Base-by-base conservation (phyloP, 2,329 filamentous ascomycete genomes). In the Fusarium odoratissimum region DNA sequence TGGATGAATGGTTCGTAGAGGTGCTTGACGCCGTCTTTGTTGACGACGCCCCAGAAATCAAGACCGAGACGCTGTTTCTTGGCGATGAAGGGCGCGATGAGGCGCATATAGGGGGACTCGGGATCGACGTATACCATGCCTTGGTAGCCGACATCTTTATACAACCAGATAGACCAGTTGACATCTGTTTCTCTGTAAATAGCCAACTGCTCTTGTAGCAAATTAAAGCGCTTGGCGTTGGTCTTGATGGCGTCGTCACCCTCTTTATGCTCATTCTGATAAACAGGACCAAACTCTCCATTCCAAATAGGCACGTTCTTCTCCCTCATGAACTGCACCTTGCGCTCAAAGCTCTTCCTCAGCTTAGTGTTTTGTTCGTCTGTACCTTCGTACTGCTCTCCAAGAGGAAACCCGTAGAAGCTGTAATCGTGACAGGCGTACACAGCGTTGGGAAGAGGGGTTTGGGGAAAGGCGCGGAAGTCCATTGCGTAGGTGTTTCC, bases 141-240 rank as follows among this genome's bases (percentile, higher is more conserved):
- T 76, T 89, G 87, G 48, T 86, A 83, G 0, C 87, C 86, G 42
- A 89, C 85, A 64, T 90, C 87, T 76, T 89, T 90, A 78, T 88
- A 89, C 1, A 88, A 78, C 87, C 88, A 90, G 74, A 91, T 91
- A 19, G 82, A 86, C 90, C 89, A 91, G 49, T 84, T 85, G 78
- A 77, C 85, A 1, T 66, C 62, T 5, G 61, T 72, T 35, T 79
- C 78, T 54, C 69, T 65, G 62, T 84, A 84, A 4, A 83, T 82
- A 3, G 71, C 60, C 5, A 84, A 72, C 51, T 87, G 85, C 42
- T 85, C 81, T 4, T 81, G 77, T 0, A 87, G 74, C 0, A 86
- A 74, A 1, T 80, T 80, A 54, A 83, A 85, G 2, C 86, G 77
- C 42, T 84, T 80, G 5, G 75, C 65, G 57, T 87, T 86, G 16